These are phyloP conservation scores for Podila clonocystis DNA, from an alignment of 192 early-diverging fungal species.

Conservation along the genomic window DNA sequence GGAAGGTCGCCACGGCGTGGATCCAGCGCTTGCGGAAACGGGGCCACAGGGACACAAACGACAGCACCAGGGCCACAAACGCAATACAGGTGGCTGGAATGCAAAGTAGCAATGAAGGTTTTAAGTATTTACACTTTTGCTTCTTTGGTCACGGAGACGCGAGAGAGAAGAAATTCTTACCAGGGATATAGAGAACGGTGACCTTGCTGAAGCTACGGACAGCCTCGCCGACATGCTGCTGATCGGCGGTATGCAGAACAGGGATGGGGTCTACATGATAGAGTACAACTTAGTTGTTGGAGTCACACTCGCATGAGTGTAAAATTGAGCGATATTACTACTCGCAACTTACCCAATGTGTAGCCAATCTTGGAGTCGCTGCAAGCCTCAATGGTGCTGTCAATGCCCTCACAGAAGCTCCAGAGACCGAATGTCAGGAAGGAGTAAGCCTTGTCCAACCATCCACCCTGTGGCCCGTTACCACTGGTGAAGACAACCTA, in stretches of 20 bases:
- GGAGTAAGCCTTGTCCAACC: conserved; percentile 22
- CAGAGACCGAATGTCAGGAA: conserved; percentile 33
- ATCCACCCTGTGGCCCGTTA: conserved; percentile 26
- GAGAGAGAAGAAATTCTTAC: not conserved
- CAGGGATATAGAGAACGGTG: conserved; percentile 35
- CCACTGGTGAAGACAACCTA: conserved; percentile 21
- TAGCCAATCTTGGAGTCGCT: conserved; percentile 16
- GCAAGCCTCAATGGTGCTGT: conserved; percentile 20
- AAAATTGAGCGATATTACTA: not conserved
- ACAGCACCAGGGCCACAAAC: conserved; percentile 24
- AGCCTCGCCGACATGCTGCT: conserved; percentile 21
- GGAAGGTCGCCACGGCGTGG: conserved; percentile 16
- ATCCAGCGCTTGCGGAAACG: conserved; percentile 37
- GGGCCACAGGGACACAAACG: conserved; percentile 16
- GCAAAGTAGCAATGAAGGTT: not conserved
- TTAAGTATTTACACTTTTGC: not conserved
- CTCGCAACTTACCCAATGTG: conserved; percentile 19
- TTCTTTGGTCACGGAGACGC: not conserved
- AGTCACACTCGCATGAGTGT: not conserved
- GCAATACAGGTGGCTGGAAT: conserved; percentile 28
- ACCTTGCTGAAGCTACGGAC: conserved; percentile 30
- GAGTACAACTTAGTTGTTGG: not conserved
- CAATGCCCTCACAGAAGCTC: conserved; percentile 34
- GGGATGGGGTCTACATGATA: conserved; percentile 14
- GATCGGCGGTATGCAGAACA: conserved; percentile 14